Evolutionary conservation across 1,139 yeast genomes (phyloP), one percentile per base, ranked within the genome.

Genomic region (Zygosaccharomyces pseudobailii): DNA sequence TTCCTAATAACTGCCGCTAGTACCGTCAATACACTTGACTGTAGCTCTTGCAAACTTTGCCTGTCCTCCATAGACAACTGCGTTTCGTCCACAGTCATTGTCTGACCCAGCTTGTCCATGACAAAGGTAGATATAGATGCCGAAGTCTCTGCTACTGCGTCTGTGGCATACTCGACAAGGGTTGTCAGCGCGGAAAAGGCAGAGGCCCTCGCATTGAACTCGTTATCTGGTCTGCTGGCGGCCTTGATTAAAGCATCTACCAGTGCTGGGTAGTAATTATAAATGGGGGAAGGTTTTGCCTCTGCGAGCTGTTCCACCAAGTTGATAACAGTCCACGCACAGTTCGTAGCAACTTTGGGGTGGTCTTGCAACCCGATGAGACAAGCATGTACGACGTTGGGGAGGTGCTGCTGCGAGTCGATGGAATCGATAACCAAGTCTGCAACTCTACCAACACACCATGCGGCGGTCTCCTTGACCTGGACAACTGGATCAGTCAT

Each of bases 371-470:
- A 75, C 13, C 98, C 98, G 37, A 74, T 67, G 37, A 84, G 70
- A 52, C 92, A 76, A 0, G 96, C 94, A 48, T 78, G 75, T 51
- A 92, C 71, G 46, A 92, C 80, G 40, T 73, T 73, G 31, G 89
- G 86, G 55, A 92, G 74, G 63, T 84, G 84, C 5, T 71, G 69
- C 45, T 78, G 74, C 25, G 79, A 66, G 57, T 84, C 85, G 54
- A 90, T 82, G 5, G 95, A 90, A 50, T 80, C 87, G 53, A 87
- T 78, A 40, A 84, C 92, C 52, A 84, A 71, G 63, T 92, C 97
- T 9, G 97, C 95, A 59, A 92, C 87, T 69, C 97, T 81, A 50
- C 98, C 98, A 51, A 92, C 75, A 70, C 97, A 92, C 98, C 98
- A 92, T 6, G 97, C 95, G 39, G 90, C 96, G 0, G 98, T 90